These are phyloP conservation scores for Tuber calosporum DNA, from an alignment of 495 filamentous ascomycete genomes.

Conservation along the genomic window DNA sequence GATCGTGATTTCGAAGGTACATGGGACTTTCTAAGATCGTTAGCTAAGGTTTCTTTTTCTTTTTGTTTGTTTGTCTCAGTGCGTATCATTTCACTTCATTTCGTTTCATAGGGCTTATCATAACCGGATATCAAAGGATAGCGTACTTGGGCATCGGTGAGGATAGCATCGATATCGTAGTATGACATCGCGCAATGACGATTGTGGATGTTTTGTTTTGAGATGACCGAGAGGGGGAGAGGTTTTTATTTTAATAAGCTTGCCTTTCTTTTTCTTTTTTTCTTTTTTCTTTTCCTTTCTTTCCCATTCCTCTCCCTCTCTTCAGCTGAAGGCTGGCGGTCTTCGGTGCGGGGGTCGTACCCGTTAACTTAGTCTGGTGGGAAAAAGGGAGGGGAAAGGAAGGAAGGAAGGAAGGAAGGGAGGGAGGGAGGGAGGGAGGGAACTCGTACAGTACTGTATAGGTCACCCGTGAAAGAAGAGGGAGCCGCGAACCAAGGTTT, in stretches of 20 bases:
- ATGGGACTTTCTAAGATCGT: slow-evolving; percentile 73
- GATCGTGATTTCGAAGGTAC: slow-evolving; percentile 82
- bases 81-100: not conserved
- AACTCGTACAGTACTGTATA: not conserved
- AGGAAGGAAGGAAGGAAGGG: not conserved
- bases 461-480: not conserved
- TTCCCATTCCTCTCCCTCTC: not conserved
- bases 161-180: slow-evolving; percentile 88
- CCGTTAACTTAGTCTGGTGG: not conserved
- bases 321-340: not conserved
- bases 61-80: slow-evolving; percentile 8
- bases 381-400: not conserved
- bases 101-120: not conserved
- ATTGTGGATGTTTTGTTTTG: not conserved
- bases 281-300: too few species aligned
- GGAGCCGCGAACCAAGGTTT: not conserved
- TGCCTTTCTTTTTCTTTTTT: not conserved
- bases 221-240: not conserved
- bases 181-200: slow-evolving; percentile 60
- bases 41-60: not conserved
- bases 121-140: slow-evolving; percentile 8
- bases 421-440: not conserved
- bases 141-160: slow-evolving; percentile 80
- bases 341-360: not conserved
- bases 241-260: not conserved